Evolutionary conservation across 768 basidiomycete species (phyloP).

Genomic region (Tephrocybe sp.): DNA sequence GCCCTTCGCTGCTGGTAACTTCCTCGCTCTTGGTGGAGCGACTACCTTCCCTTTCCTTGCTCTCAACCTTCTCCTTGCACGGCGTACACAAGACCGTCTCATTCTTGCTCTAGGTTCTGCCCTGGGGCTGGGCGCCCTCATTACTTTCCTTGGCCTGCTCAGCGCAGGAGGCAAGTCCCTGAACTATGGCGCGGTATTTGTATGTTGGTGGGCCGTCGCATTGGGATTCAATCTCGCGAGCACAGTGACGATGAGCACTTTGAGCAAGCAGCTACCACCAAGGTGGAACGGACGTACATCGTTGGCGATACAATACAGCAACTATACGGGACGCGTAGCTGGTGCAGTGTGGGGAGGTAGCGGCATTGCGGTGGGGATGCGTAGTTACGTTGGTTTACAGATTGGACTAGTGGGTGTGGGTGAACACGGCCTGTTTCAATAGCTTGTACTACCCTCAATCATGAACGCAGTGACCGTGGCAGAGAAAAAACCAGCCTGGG

Average conservation of each 20-base stretch:
- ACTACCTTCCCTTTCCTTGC: slow-evolving; percentile 67
- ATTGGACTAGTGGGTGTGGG: slow-evolving; percentile 62
- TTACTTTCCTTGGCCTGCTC: slow-evolving; percentile 50
- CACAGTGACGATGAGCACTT: slow-evolving; percentile 63
- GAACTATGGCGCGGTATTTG: slow-evolving; percentile 44
- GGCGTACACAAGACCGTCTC: slow-evolving; percentile 58
- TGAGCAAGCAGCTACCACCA: slow-evolving; percentile 69
- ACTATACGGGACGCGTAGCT: slow-evolving; percentile 61
- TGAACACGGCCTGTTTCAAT: slow-evolving; percentile 18
- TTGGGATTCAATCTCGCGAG: slow-evolving; percentile 75
- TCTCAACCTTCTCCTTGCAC: slow-evolving; percentile 55
- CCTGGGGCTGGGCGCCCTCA: slow-evolving; percentile 51
- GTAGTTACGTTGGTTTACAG: slow-evolving; percentile 57
- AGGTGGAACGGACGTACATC: slow-evolving; percentile 59
- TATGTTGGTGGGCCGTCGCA: slow-evolving; percentile 61
- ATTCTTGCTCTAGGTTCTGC: slow-evolving; percentile 53
- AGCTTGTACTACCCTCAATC: too few species aligned
- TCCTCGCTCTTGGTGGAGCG: slow-evolving; percentile 67
- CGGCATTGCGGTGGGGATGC: slow-evolving; percentile 60
- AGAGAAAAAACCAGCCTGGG: too few species aligned
- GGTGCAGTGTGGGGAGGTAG: slow-evolving; percentile 72
- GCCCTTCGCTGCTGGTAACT: slow-evolving; percentile 66
- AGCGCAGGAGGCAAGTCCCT: slow-evolving; percentile 18
- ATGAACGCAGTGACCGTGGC: too few species aligned
- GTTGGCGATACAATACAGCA: slow-evolving; percentile 67